Evolutionary conservation across 352 stramenopile genomes (phyloP), one percentile per base, ranked within the genome.

Genomic region (Globisporangium sylvaticum): DNA sequence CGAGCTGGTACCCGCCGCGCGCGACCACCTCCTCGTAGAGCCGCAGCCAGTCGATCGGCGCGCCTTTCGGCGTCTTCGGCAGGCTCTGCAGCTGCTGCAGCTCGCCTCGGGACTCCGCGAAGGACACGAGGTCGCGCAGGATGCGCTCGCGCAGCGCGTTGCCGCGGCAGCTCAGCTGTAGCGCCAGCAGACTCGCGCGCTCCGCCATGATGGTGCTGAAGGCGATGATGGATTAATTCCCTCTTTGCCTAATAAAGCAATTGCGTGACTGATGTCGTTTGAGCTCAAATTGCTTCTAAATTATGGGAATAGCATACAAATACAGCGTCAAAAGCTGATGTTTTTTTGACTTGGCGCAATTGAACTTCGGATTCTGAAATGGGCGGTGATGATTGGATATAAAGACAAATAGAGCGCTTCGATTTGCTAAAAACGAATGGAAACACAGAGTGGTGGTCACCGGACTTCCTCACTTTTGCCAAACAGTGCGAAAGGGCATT

Each of bases 11-110:
- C 58, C 87, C 87, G 58, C 87, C 84, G 31, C 78, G 79, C 62
- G 74, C 72, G 55, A 88, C 87, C 39, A 94, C 84, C 62, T 92
- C 87, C 64, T 94, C 87, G 72, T 94, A 94, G 60, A 94, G 71
- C 48, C 84, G 77, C 24, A 94, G 71, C 79, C 85, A 91, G 73
- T 92, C 84, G 67, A 94, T 87, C 1, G 73, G 22, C 32, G 69
- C 72, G 54, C 81, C 81, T 10, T 83, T 74, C 1, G 79, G 80
- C 34, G 76, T 81, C 69, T 77, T 81, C 9, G 84, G 84, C 55
- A 92, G 76, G 3, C 18, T 62, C 44, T 87, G 82, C 20, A 92
- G 73, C 44, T 76, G 59, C 37, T 67, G 37, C 18, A 77, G 50
- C 70, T 91, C 80, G 0, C 73, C 73, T 1, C 84, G 82, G 14